Evolutionary conservation across 2,329 filamentous ascomycete species (phyloP).

Genomic region (Ophiostoma perfectum): DNA sequence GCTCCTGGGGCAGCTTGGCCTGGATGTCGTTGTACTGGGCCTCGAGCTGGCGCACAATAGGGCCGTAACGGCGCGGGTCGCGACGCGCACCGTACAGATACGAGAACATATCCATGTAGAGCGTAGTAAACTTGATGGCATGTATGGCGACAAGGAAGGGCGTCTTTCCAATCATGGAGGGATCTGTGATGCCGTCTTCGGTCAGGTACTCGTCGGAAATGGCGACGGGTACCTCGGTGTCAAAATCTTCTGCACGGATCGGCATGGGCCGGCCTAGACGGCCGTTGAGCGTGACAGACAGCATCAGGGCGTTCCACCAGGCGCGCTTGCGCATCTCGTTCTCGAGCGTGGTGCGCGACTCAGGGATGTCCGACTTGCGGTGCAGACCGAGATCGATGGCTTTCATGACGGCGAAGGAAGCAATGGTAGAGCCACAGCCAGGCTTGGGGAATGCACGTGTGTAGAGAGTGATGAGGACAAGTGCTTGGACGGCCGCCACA

Average conservation of each 20-base stretch:
- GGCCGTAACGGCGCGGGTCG: slow-evolving; percentile 57
- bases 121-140: slow-evolving; percentile 58
- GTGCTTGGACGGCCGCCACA: slow-evolving; percentile 64
- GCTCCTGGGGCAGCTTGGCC: slow-evolving; percentile 56
- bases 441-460: slow-evolving; percentile 75
- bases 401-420: slow-evolving; percentile 58
- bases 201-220: slow-evolving; percentile 66
- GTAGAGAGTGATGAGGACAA: slow-evolving; percentile 66
- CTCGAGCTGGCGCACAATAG: slow-evolving; percentile 60
- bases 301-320: slow-evolving; percentile 67
- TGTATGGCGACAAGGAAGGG: slow-evolving; percentile 62
- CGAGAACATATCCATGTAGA: slow-evolving; percentile 68
- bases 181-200: slow-evolving; percentile 55
- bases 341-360: slow-evolving; percentile 51
- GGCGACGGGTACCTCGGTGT: slow-evolving; percentile 68
- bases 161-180: slow-evolving; percentile 40
- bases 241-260: slow-evolving; percentile 67
- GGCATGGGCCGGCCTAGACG: slow-evolving; percentile 74
- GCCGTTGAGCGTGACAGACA: slow-evolving; percentile 64
- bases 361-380: slow-evolving; percentile 54
- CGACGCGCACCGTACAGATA: slow-evolving; percentile 68
- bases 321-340: slow-evolving; percentile 72
- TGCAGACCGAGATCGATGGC: slow-evolving; percentile 73
- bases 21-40: slow-evolving; percentile 58
- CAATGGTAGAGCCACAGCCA: slow-evolving; percentile 65